These are phyloP conservation scores for Paramecium caudatum DNA, from an alignment of 73 alveolate species.

Conservation along the genomic window DNA sequence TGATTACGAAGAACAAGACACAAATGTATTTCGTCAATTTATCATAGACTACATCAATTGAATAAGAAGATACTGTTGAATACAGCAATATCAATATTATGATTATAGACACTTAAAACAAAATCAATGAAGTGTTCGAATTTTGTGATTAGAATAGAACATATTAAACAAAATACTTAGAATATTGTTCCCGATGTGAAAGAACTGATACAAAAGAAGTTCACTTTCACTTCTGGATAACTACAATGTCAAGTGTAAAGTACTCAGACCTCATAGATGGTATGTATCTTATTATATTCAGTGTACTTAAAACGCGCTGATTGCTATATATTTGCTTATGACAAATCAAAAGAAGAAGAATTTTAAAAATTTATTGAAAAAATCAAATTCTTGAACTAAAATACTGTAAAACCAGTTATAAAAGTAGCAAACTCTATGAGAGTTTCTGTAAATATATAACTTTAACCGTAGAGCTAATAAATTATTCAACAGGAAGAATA, in stretches of 20 bases:
- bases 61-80: too few species aligned
- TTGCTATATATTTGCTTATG: neutral
- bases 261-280: neutral
- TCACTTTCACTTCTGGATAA: slow-evolving; percentile 36
- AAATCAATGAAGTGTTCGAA: neutral
- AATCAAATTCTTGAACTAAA: neutral
- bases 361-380: slow-evolving; percentile 4
- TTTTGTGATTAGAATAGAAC: too few species aligned
- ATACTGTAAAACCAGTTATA: neutral
- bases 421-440: neutral
- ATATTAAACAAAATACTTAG: too few species aligned
- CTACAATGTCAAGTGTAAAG: too few species aligned
- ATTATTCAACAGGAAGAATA: neutral
- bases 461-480: neutral
- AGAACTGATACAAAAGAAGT: too few species aligned
- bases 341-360: neutral
- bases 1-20: neutral
- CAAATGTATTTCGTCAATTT: neutral
- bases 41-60: too few species aligned
- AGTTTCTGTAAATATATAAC: neutral
- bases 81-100: neutral
- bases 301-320: slow-evolving; percentile 1
- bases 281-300: neutral
- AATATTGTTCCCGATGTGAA: too few species aligned
- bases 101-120: neutral